phyloP scores from a whole-genome alignment of 495 filamentous ascomycete species.

The Melanomma pulvis-pyrius region DNA sequence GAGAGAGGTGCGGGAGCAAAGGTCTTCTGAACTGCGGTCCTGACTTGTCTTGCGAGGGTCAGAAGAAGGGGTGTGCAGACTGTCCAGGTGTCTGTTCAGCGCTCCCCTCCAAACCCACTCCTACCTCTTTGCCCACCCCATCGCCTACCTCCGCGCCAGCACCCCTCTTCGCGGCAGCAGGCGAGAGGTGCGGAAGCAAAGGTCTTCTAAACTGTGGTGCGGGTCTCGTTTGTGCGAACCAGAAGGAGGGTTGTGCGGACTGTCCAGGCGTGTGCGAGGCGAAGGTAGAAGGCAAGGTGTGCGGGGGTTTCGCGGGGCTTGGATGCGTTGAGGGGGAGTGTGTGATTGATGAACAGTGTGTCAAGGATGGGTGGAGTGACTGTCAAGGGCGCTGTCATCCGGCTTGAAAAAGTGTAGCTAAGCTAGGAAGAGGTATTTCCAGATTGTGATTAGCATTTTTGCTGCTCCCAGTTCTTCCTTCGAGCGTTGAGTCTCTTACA shows the following conservation, averaged over 20 bases:
- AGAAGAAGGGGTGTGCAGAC: too few species aligned
- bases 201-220: neutral
- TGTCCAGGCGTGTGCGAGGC: too few species aligned
- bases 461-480: too few species aligned
- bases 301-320: neutral
- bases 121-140: too few species aligned
- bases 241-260: too few species aligned
- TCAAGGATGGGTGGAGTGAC: neutral
- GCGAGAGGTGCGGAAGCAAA: neutral
- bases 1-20: neutral
- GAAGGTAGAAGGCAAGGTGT: neutral
- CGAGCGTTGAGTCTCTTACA: too few species aligned
- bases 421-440: neutral
- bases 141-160: too few species aligned
- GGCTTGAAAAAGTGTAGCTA: neutral
- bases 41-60: neutral
- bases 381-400: neutral
- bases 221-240: neutral
- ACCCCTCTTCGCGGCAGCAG: neutral
- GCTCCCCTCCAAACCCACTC: too few species aligned
- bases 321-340: neutral
- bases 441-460: too few species aligned
- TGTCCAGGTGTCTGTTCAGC: too few species aligned
- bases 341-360: neutral
- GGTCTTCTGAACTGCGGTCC: neutral